These are phyloP conservation scores for Penicillium nordicum DNA, from an alignment of 2,329 filamentous ascomycete species.

Conservation along the genomic window DNA sequence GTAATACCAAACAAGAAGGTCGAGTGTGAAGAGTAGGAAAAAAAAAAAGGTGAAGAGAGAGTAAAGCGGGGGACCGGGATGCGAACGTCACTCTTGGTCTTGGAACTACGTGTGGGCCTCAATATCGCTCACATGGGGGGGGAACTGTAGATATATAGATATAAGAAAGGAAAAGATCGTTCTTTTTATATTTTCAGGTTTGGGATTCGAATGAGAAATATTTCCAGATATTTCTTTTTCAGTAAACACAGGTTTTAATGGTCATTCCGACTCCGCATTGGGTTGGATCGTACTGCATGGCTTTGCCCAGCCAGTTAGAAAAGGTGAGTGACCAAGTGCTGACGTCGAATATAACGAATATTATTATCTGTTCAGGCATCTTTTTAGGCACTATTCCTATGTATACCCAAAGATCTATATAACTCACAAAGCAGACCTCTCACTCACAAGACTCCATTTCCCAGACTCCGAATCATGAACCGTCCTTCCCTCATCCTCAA, in stretches of 20 bases:
- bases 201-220: not conserved
- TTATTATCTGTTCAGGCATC: not conserved
- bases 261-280: not conserved
- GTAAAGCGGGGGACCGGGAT: conserved; percentile 10
- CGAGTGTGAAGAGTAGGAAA: not conserved
- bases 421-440: conserved; percentile 31
- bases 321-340: not conserved
- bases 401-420: not conserved
- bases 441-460: conserved; percentile 29
- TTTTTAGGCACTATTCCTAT: not conserved
- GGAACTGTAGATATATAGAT: not conserved
- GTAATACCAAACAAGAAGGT: not conserved
- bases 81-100: conserved; percentile 3
- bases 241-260: not conserved
- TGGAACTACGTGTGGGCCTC: conserved; percentile 7
- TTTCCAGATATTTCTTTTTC: not conserved
- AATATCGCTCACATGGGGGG: conserved; percentile 20
- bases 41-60: not conserved
- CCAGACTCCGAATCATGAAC: conserved; percentile 30
- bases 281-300: not conserved
- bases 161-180: not conserved
- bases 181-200: not conserved
- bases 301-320: not conserved
- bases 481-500: conserved; percentile 70
- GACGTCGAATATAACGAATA: not conserved